These are phyloP conservation scores for Nannochloris sp. DNA, from an alignment of 139 green algal genomes.

Conservation along the genomic window DNA sequence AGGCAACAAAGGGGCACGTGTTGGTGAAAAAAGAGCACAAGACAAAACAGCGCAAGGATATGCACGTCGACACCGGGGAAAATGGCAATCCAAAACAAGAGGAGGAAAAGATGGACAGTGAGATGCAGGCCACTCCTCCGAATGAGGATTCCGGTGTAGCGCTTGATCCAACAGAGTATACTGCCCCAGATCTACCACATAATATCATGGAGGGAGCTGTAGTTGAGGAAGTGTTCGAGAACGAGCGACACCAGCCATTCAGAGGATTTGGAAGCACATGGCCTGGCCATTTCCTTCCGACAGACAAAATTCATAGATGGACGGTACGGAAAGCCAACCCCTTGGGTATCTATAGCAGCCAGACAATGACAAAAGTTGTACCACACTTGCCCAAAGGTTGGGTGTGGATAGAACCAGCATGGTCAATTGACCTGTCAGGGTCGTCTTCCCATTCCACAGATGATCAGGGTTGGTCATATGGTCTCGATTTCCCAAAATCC, in stretches of 20 bases:
- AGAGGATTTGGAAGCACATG: conserved; percentile 70
- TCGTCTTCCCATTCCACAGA: conserved; percentile 31
- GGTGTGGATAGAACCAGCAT: conserved; percentile 54
- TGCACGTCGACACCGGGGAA: neutral
- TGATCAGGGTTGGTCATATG: conserved; percentile 70
- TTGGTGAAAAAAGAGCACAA: neutral
- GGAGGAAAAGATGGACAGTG: neutral
- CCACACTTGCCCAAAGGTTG: conserved; percentile 24
- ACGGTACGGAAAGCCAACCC: conserved; percentile 16
- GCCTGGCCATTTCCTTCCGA: conserved; percentile 81
- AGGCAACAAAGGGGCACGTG: neutral
- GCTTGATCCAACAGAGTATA: neutral
- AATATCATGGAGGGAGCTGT: conserved; percentile 10
- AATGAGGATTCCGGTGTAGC: neutral
- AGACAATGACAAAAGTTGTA: conserved; percentile 7
- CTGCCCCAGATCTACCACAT: neutral
- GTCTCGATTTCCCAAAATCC: conserved; percentile 57
- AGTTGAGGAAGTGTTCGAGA: conserved; percentile 77
- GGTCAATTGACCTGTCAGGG: conserved; percentile 60
- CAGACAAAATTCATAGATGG: conserved; percentile 65
- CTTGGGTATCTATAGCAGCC: neutral
- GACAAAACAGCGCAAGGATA: neutral
- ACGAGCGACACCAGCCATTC: conserved; percentile 80
- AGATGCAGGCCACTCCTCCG: too few species aligned
- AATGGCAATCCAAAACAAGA: neutral